phyloP scores from a whole-genome alignment of 2,329 filamentous ascomycete species.

The Exophiala aquamarina region DNA sequence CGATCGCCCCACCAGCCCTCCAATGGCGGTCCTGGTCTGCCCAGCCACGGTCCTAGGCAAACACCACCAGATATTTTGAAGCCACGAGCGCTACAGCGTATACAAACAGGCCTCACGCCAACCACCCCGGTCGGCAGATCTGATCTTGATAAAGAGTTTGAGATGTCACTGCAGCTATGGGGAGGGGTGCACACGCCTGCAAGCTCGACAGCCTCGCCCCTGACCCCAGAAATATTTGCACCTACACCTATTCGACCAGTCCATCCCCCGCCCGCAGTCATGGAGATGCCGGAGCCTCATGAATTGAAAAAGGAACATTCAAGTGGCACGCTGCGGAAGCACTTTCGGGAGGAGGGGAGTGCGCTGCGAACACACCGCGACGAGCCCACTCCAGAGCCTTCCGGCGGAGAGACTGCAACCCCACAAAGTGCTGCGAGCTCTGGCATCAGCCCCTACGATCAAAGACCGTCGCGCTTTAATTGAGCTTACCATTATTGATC shows the following conservation, averaged over 20 bases:
- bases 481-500: slow-evolving; percentile 2
- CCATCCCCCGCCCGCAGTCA: slow-evolving; percentile 14
- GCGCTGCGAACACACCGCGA: slow-evolving; percentile 15
- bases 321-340: slow-evolving; percentile 1
- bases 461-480: slow-evolving; percentile 3
- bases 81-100: slow-evolving; percentile 17
- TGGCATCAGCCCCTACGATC: background rate
- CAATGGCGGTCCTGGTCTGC: background rate
- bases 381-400: background rate
- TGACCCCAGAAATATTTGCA: slow-evolving; percentile 17
- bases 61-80: slow-evolving; percentile 17
- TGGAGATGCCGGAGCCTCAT: slow-evolving; percentile 10
- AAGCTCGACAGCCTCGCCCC: slow-evolving; percentile 5
- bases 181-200: slow-evolving; percentile 8
- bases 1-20: background rate
- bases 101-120: slow-evolving; percentile 19
- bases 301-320: slow-evolving; percentile 5
- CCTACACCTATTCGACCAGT: slow-evolving; percentile 23
- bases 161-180: slow-evolving; percentile 24
- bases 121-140: slow-evolving; percentile 2
- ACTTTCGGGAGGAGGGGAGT: slow-evolving; percentile 13
- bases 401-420: slow-evolving; percentile 1
- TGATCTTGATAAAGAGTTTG: slow-evolving; percentile 25
- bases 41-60: background rate
- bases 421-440: slow-evolving; percentile 1